Conservation (phyloP, 108 stramenopile genomes). For the Pseudonitzschia pungens region DNA sequence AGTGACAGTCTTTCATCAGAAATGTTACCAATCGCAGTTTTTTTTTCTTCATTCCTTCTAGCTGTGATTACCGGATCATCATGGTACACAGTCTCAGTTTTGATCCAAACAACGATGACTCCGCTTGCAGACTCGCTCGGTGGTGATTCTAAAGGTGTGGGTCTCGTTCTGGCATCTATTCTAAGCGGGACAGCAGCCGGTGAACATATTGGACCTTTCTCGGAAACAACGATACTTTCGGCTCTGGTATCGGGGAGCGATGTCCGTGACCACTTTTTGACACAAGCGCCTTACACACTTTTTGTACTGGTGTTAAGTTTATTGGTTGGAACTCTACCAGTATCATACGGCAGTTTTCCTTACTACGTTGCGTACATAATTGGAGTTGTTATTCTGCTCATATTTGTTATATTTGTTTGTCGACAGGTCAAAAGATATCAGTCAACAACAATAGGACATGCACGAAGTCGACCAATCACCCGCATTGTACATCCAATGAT, state of each 20-base stretch:
- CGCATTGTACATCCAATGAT: constrained; percentile 1
- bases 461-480: background rate
- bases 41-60: constrained; percentile 46
- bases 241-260: constrained; percentile 45
- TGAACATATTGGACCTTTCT: constrained; percentile 68
- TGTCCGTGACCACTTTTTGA: constrained; percentile 46
- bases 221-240: constrained; percentile 65
- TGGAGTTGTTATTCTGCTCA: constrained; percentile 5
- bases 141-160: constrained; percentile 43
- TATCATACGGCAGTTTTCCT: constrained; percentile 10
- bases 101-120: constrained; percentile 49
- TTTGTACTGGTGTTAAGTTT: constrained; percentile 24
- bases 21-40: constrained; percentile 48
- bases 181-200: constrained; percentile 65
- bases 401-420: constrained; percentile 24
- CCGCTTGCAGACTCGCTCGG: constrained; percentile 42
- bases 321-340: constrained; percentile 20
- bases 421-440: constrained; percentile 6
- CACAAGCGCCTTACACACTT: constrained; percentile 64
- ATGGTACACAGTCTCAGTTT: constrained; percentile 55
- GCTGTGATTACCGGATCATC: constrained; percentile 59
- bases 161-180: constrained; percentile 42
- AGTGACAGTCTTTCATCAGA: constrained; percentile 25
- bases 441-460: background rate
- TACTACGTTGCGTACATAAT: constrained; percentile 14